Conservation (phyloP, 176 grass and related monocot genomes). For the Bromus sterilis region DNA sequence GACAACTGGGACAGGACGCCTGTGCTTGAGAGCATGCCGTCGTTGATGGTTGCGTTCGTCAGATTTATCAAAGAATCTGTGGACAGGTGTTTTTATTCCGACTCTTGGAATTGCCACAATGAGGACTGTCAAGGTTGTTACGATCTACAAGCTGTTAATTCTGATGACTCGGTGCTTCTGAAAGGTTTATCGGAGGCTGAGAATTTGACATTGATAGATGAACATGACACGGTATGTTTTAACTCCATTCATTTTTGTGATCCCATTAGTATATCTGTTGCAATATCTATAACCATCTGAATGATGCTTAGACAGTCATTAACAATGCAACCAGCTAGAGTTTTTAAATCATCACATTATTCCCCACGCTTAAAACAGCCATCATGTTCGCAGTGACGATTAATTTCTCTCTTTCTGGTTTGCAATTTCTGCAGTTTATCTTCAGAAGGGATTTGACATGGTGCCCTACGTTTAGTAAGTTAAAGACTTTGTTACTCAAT, state of each 20-base stretch:
- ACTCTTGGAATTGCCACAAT: not conserved
- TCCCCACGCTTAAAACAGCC: not conserved
- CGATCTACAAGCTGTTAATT: not conserved
- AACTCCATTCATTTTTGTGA: not conserved
- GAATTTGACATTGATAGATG: conserved; percentile 17
- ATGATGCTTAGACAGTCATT: not conserved
- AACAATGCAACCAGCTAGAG: not conserved
- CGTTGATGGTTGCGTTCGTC: not conserved
- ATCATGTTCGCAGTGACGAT: not conserved
- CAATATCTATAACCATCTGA: not conserved
- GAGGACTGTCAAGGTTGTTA: not conserved
- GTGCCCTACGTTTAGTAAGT: not conserved
- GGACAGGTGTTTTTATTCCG: not conserved
- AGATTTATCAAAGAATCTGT: not conserved
- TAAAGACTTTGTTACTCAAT: not conserved
- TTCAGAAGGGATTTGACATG: conserved; percentile 1
- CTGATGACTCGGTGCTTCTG: not conserved
- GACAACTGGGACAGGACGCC: not conserved
- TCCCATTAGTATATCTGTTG: no score
- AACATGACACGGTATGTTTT: not conserved
- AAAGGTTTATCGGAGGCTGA: conserved; percentile 5
- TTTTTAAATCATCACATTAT: not conserved
- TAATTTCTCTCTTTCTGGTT: not conserved
- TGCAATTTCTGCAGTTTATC: conserved; percentile 1
- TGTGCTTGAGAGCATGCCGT: not conserved